Evolutionary conservation across 208 protist genomes (phyloP), one percentile per base, ranked within the genome.

Genomic region (Histomonas meleagridis): DNA sequence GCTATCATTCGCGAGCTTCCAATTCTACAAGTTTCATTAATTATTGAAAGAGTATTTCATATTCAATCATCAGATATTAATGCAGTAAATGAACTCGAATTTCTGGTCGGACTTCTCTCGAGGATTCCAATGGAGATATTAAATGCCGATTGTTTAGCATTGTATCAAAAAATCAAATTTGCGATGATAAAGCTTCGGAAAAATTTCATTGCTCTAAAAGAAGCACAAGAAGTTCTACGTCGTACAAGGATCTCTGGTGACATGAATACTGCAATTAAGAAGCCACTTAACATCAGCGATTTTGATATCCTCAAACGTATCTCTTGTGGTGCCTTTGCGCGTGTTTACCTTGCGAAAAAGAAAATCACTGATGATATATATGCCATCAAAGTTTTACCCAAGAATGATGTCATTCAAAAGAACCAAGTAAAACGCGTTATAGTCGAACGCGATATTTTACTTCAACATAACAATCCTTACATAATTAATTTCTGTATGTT

Each of bases 401-500:
- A n/a, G 7, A 28, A 65, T 65, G 60, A 65, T 65, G 60, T 65
- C 23, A 65, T 65, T n/a, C 60, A 65, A 65, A 65, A 65, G 23
- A 65, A 65, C n/a, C 60, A 65, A 65, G 60, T 65, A n/a, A 65
- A 65, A 65, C 7, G 60, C 16, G 60, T 65, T 32, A n/a, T 65
- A 26, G 60, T 26, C 7, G 60, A 65, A 65, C 16, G n/a, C 16
- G 60, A 65, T n/a, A 65, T 65, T 26, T 28, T 65, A 5, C 23
- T 65, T 5, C 60, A 65, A 65, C n/a, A 32, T 65, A 65, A n/a
- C 23, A 65, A 65, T 65, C 60, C 60, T 32, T 65, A 65, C n/a
- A 65, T 65, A n/a, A 65, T 65, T 65, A 65, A 65, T 65, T 65
- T 65, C 60, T 65, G 60, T 65, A 65, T 65, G 60, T 65, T 10